A percentile compares a stretch with the other conserved stretches of the same genome.
These are phyloP conservation scores for Verticillium albo-atrum DNA, from an alignment of 2,329 filamentous ascomycete genomes.

Conservation along the genomic window DNA sequence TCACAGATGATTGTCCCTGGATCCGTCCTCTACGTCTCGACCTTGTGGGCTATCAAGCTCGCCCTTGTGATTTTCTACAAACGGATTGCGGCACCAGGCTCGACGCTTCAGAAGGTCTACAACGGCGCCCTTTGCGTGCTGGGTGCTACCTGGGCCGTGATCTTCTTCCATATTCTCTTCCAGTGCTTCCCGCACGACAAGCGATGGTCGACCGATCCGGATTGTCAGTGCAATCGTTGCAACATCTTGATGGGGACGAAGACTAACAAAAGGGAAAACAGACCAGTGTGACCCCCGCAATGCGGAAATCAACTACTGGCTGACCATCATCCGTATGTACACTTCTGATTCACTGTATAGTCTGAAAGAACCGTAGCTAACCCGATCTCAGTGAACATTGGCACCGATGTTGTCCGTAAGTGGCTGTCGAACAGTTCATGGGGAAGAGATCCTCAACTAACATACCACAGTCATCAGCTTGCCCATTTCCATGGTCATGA, in stretches of 20 bases:
- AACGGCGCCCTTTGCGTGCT: slow-evolving; percentile 27
- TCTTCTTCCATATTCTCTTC: slow-evolving; percentile 34
- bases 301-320: slow-evolving; percentile 12
- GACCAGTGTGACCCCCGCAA: slow-evolving; percentile 9
- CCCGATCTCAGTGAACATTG: neutral
- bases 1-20: slow-evolving; percentile 7
- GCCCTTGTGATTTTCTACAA: slow-evolving; percentile 37
- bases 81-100: slow-evolving; percentile 27
- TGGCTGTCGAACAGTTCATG: neutral
- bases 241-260: too few species aligned
- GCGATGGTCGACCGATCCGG: slow-evolving; percentile 22
- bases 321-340: slow-evolving; percentile 10
- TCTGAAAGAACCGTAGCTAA: neutral
- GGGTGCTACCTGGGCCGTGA: slow-evolving; percentile 21
- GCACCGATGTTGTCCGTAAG: slow-evolving; percentile 1
- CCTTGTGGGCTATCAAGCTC: slow-evolving; percentile 34
- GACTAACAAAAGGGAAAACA: slow-evolving; percentile 1
- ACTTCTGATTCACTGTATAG: neutral
- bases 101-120: slow-evolving; percentile 29
- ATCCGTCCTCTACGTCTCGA: slow-evolving; percentile 33
- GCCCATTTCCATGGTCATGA: slow-evolving; percentile 28
- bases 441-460: slow-evolving; percentile 1
- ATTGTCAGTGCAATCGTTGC: slow-evolving; percentile 8
- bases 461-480: slow-evolving; percentile 19
- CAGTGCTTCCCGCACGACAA: slow-evolving; percentile 30